These are phyloP conservation scores for Esteya vermicola DNA, from an alignment of 2,329 filamentous ascomycete species.

Conservation along the genomic window DNA sequence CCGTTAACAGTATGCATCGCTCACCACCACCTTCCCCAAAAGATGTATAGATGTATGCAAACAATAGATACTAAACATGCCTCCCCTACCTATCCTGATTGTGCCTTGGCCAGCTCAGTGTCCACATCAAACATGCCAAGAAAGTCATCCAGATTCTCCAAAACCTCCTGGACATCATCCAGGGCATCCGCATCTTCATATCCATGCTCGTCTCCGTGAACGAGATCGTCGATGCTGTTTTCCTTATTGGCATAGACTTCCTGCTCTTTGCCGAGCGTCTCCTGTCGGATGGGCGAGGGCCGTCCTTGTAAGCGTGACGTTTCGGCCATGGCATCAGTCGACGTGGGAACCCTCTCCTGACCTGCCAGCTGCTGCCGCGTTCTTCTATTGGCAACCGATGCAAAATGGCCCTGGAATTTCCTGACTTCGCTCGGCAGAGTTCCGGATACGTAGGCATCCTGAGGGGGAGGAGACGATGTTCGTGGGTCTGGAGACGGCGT, in stretches of 20 bases:
- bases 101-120: conserved; percentile 19
- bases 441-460: conserved; percentile 14
- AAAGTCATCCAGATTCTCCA: conserved; percentile 31
- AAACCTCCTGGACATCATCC: conserved; percentile 30
- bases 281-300: background rate
- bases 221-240: background rate
- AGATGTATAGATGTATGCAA: too few species aligned
- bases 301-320: background rate
- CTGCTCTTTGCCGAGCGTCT: background rate
- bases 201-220: conserved; percentile 2
- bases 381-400: conserved; percentile 7
- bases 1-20: too few species aligned
- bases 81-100: conserved; percentile 8
- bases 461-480: conserved; percentile 29
- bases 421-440: conserved; percentile 21
- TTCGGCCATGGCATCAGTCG: background rate
- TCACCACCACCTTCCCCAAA: too few species aligned
- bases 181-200: conserved; percentile 7
- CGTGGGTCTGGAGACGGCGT: background rate
- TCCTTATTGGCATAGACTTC: background rate
- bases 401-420: conserved; percentile 19
- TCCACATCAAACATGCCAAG: conserved; percentile 24
- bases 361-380: background rate
- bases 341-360: too few species aligned
- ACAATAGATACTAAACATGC: too few species aligned